phyloP scores from a whole-genome alignment of 345 rosid species.

The Populus deltoides region DNA sequence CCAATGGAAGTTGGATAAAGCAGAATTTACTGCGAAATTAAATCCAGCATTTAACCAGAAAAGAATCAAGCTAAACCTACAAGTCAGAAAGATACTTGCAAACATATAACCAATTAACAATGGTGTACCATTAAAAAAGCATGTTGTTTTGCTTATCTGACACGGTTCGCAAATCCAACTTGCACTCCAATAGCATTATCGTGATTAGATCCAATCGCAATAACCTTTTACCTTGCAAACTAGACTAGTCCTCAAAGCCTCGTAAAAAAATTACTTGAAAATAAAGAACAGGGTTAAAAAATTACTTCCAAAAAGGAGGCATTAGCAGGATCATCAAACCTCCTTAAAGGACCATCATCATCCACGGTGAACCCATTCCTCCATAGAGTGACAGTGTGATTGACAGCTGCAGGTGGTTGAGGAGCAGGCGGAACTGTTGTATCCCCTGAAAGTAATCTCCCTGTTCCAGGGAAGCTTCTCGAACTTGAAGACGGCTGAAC shows the following conservation, averaged over 20 bases:
- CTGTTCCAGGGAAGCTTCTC: conserved; percentile 71
- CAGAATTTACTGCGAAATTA: neutral
- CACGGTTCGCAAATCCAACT: too few relatives aligned
- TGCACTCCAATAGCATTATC: too few relatives aligned
- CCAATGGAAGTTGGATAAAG: neutral
- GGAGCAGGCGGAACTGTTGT: conserved; percentile 46
- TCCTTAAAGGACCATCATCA: conserved; percentile 85
- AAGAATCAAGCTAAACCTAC: neutral
- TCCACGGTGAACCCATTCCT: conserved; percentile 85
- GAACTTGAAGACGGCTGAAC: conserved; percentile 49
- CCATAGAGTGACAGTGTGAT: conserved; percentile 79
- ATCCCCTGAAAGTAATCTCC: conserved; percentile 74
- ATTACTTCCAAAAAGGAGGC: conserved; percentile 78
- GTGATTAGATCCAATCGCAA: neutral
- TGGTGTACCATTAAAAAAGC: neutral
- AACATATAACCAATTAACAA: neutral
- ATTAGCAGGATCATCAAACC: conserved; percentile 76
- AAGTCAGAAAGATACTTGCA: neutral
- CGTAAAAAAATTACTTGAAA: too few relatives aligned
- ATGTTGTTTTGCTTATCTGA: too few relatives aligned
- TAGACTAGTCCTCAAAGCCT: too few relatives aligned
- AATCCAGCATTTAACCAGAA: neutral
- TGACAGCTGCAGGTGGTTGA: conserved; percentile 51
- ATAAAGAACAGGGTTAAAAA: neutral
- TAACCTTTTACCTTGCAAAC: neutral